A percentile compares a stretch with the other conserved stretches of the same genome.
phyloP scores from a whole-genome alignment of 352 stramenopile genomes.

The Pythium dissotocum region DNA sequence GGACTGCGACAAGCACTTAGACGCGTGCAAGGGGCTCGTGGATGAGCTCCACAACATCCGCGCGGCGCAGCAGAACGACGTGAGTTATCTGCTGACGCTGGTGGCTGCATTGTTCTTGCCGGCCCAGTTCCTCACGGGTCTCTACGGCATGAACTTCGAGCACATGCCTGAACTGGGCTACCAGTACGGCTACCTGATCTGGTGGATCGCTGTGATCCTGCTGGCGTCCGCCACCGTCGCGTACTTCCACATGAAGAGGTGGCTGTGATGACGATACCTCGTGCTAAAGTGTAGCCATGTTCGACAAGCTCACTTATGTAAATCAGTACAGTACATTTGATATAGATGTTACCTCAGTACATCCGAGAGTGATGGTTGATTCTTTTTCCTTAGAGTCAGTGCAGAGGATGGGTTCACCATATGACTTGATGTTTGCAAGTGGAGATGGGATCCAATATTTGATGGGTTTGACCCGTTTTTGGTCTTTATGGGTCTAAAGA shows the following conservation, averaged over 20 bases:
- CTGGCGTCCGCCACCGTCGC: slow-evolving; percentile 45
- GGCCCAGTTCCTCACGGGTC: slow-evolving; percentile 84
- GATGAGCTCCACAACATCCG: slow-evolving; percentile 75
- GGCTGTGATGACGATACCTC: slow-evolving; percentile 38
- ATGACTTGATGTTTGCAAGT: slow-evolving; percentile 3
- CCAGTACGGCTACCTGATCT: slow-evolving; percentile 77
- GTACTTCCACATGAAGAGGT: slow-evolving; percentile 79
- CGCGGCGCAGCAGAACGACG: slow-evolving; percentile 63
- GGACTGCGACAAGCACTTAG: slow-evolving; percentile 79
- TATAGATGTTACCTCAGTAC: neutral
- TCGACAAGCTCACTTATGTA: neutral
- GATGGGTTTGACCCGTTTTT: slow-evolving; percentile 1
- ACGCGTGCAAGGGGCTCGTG: slow-evolving; percentile 59
- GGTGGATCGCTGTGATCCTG: slow-evolving; percentile 63
- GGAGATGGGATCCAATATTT: neutral
- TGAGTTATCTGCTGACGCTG: slow-evolving; percentile 81
- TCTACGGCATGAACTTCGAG: slow-evolving; percentile 91
- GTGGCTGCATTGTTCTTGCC: slow-evolving; percentile 83
- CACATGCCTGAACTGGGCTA: slow-evolving; percentile 85
- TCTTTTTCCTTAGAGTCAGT: neutral
- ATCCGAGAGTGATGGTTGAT: too few relatives aligned
- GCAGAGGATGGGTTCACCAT: neutral
- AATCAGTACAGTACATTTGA: slow-evolving; percentile 9
- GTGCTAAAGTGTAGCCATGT: neutral
- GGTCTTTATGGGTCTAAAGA: neutral